phyloP scores from a whole-genome alignment of 2,329 filamentous ascomycete genomes.

The Aspergillus pseudonomiae region DNA sequence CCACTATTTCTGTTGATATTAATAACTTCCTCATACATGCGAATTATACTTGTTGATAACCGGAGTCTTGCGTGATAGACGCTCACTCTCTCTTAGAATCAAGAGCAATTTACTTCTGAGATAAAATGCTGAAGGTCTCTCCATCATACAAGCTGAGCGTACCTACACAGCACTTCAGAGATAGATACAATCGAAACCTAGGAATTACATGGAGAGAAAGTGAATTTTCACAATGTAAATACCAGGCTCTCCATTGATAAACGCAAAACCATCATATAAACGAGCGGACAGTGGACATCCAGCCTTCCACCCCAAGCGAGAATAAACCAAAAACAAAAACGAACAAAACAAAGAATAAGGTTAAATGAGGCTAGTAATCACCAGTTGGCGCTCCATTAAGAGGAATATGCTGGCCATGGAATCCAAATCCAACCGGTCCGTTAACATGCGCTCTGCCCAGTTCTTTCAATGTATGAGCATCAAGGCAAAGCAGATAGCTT shows the following conservation, averaged over 20 bases:
- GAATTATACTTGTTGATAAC: too few relatives aligned
- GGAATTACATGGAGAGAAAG: too few relatives aligned
- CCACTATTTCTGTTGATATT: background rate
- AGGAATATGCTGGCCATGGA: constrained; percentile 53
- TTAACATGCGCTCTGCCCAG: constrained; percentile 54
- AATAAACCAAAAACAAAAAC: background rate
- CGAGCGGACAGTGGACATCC: background rate
- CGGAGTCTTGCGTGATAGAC: too few relatives aligned
- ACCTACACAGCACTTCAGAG: too few relatives aligned
- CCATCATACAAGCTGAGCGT: too few relatives aligned
- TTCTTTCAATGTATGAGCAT: constrained; percentile 54
- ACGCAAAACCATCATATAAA: background rate
- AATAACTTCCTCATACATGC: too few relatives aligned
- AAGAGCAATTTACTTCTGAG: background rate
- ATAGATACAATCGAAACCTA: too few relatives aligned
- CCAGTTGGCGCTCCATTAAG: constrained; percentile 27
- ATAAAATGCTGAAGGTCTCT: too few relatives aligned
- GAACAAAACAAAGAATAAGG: background rate
- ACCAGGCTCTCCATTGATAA: background rate
- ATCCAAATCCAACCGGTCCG: constrained; percentile 55
- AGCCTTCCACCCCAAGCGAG: background rate
- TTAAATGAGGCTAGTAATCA: constrained; percentile 23
- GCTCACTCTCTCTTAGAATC: background rate
- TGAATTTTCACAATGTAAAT: too few relatives aligned
- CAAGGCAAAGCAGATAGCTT: constrained; percentile 57